phyloP scores from a whole-genome alignment of 1,284 basidiomycete genomes.

The Kalmanozyma brasiliensis region DNA sequence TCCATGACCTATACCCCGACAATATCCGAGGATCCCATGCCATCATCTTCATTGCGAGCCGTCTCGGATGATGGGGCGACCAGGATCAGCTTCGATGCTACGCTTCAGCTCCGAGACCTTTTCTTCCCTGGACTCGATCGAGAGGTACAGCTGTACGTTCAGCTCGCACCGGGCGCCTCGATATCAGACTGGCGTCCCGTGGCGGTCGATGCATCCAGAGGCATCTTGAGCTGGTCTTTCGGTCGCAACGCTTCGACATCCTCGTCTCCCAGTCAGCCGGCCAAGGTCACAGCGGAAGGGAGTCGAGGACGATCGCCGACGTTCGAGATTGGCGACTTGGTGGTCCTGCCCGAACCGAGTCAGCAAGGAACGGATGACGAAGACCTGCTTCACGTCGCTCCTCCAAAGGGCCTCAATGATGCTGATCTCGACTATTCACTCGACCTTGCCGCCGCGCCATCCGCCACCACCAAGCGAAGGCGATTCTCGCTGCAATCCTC shows the following conservation, averaged over 20 bases:
- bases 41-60: neutral
- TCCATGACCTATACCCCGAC: conserved; percentile 8
- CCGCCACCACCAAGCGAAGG: conserved; percentile 22
- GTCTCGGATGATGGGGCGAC: neutral
- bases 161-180: conserved; percentile 8
- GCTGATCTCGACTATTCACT: conserved; percentile 39
- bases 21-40: neutral
- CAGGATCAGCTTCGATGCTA: conserved; percentile 20
- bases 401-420: conserved; percentile 37
- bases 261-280: conserved; percentile 8
- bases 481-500: conserved; percentile 45
- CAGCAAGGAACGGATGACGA: conserved; percentile 26
- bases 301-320: neutral
- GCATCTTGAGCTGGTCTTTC: conserved; percentile 30
- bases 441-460: conserved; percentile 18
- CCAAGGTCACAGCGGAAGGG: neutral
- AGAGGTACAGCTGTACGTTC: conserved; percentile 28
- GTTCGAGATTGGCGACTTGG: conserved; percentile 24
- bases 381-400: conserved; percentile 38
- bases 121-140: conserved; percentile 42
- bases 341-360: conserved; percentile 22
- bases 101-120: conserved; percentile 12
- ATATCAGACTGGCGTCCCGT: conserved; percentile 11
- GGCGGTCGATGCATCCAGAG: conserved; percentile 28
- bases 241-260: conserved; percentile 1